Evolutionary conservation across 495 filamentous ascomycete species (phyloP), one percentile per base, ranked within the genome.

Genomic region (Corynascus novoguineensis): DNA sequence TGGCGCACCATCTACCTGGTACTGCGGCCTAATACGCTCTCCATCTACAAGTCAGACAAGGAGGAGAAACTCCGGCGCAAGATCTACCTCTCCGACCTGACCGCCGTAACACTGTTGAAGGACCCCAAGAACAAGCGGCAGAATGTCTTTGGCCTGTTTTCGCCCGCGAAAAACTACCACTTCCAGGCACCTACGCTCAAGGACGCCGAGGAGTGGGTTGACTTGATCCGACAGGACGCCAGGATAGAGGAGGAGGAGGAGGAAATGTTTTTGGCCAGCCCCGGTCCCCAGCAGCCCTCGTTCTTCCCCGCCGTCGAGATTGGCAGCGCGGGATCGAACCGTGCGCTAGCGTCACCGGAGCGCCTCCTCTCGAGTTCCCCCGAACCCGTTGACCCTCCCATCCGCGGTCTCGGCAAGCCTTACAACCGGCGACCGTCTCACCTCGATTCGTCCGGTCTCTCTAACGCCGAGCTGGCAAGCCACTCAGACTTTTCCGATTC

Each of bases 1-100:
- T 98, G 93, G 93, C 95, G 95, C 72, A 78, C 84, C 12, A 85
- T 90, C 51, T 92, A 89, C 70, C 79, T 98, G 27, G 92, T 97
- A 38, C 84, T 98, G 29, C 87, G 93, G 46, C 91, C 92, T 1
- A 95, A 95, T 65, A 79, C 89, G n/a, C 81, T 97, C 22, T 97
- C 90, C 34, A 90, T 95, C 59, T 98, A 98, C 83, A 92, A 93
- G 67, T 86, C 91, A 61, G 83, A 90, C 53, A 86, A 89, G 63
- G 90, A 95, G 66, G 88, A 86, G 62, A 90, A 92, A 67, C 81
- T 98, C 8, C 85, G 89, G 24, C 86, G 90, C 63, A 91, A 95
- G 62, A 83, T 98, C 59, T 83, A 82, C 64, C 81, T 97, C 42
- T 88, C 89, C 32, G 93, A 98, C 57, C 79, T 97, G 55, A 96